Conservation (phyloP, 768 basidiomycete species). For the Pholiota conissans region DNA sequence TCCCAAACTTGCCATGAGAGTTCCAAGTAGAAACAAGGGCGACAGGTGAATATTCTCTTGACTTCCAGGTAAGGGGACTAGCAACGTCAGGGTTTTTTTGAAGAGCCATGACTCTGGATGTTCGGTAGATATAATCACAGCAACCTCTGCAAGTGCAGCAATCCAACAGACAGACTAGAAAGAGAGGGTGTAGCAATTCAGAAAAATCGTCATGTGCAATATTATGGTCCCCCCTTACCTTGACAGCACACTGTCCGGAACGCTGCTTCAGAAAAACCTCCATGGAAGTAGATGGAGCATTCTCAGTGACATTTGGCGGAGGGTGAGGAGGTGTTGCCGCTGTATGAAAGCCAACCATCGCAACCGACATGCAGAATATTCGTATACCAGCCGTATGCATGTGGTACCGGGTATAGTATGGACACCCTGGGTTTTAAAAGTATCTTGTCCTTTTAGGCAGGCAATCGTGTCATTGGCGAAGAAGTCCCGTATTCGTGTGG, state of each 20-base stretch:
- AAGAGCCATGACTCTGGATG: slow-evolving; percentile 21
- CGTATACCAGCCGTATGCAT: slow-evolving; percentile 32
- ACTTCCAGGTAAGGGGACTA: slow-evolving; percentile 25
- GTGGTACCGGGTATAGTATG: background rate
- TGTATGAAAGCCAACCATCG: slow-evolving; percentile 43
- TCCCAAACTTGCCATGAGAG: slow-evolving; percentile 36
- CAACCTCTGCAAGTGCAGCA: slow-evolving; percentile 36
- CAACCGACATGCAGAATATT: slow-evolving; percentile 42
- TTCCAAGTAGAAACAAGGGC: slow-evolving; percentile 35
- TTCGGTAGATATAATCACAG: slow-evolving; percentile 32
- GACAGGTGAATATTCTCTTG: slow-evolving; percentile 28
- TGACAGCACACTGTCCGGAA: slow-evolving; percentile 30
- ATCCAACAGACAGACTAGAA: slow-evolving; percentile 37
- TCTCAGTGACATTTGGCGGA: slow-evolving; percentile 33
- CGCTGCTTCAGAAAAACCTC: slow-evolving; percentile 38
- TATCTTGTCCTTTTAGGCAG: background rate
- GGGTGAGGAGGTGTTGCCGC: slow-evolving; percentile 48
- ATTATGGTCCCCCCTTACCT: slow-evolving; percentile 27
- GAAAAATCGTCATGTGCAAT: background rate
- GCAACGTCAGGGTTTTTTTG: slow-evolving; percentile 23
- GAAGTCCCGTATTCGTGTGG: background rate
- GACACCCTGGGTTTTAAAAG: background rate
- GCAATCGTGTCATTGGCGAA: background rate
- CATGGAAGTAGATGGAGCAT: slow-evolving; percentile 31
- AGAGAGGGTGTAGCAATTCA: background rate